A percentile compares a stretch with the other conserved stretches of the same genome.
Evolutionary conservation across 2,329 filamentous ascomycete genomes (phyloP).

Genomic region (Stenocarpella maydis): DNA sequence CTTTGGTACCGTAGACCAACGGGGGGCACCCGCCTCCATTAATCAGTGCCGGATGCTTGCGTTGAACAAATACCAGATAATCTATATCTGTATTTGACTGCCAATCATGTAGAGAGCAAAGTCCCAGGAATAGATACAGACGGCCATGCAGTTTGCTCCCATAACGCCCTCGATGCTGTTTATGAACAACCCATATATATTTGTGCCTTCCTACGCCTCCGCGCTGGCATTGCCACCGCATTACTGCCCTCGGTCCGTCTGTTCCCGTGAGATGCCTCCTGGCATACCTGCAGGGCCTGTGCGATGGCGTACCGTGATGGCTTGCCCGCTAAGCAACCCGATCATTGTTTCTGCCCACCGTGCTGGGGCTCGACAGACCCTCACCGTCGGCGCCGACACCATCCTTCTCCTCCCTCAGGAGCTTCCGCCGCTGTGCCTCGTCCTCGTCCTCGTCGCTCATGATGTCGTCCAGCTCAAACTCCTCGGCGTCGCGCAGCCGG

Average conservation of each 20-base stretch:
- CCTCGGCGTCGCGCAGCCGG: slow-evolving; percentile 80
- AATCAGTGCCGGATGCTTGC: not conserved
- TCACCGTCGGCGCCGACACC: slow-evolving; percentile 33
- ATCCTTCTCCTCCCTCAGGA: slow-evolving; percentile 47
- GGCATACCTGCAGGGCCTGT: not conserved
- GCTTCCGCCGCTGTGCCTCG: slow-evolving; percentile 48
- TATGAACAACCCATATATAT: not conserved
- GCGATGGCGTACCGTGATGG: not conserved
- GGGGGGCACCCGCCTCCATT: no score
- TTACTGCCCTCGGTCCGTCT: not conserved
- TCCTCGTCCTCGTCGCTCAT: slow-evolving; percentile 82
- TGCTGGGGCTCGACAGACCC: slow-evolving; percentile 56
- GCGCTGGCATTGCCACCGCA: not conserved
- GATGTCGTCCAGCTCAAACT: slow-evolving; percentile 91
- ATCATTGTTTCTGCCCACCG: slow-evolving; percentile 56
- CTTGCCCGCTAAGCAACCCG: slow-evolving; percentile 39
- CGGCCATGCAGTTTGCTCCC: slow-evolving; percentile 25
- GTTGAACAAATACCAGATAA: not conserved
- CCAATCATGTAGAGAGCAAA: not conserved
- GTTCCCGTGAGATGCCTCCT: not conserved
- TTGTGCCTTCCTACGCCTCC: not conserved
- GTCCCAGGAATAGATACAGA: slow-evolving; percentile 4
- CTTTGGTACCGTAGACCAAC: no score
- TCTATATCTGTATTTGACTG: not conserved
- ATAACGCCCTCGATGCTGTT: slow-evolving; percentile 32